Base-by-base conservation (phyloP, 2,329 filamentous ascomycete genomes). In the Arthrobotrys entomopaga region DNA sequence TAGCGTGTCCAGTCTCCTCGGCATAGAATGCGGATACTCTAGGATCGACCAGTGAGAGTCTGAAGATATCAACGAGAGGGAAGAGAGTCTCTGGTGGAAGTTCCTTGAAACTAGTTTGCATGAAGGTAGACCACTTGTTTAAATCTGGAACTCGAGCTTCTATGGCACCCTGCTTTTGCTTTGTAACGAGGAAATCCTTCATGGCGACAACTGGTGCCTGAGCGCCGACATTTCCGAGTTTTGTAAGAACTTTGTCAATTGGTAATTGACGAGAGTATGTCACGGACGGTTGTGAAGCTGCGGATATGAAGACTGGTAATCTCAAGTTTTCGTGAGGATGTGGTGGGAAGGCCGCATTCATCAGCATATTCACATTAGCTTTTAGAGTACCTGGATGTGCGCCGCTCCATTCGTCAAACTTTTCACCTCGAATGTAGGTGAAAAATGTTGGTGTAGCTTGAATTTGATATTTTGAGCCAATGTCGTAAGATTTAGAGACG, bases 361-460 rank as follows among this genome's bases (percentile, higher is more conserved):
- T 83, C 1, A 97, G 83, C 52, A 93, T 84, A 38, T 88, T 87
- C 11, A 96, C 85, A 71, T 93, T 95, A 15, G 86, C 86, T 60
- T 87, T 86, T 13, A 98, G 84, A 15, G 87, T 84, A 11, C 85
- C 84, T 1, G 87, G 85, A 79, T 93, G 89, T 0, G 91, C 91
- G 0, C 93, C 93, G 57, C 85, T 86, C 93, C 93, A 98, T 77
- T 90, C 86, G 75, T 92, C 89, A 56, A 91, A 87, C 79, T 94
- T 87, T 72, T 89, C 82, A 1, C 93, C 92, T 60, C 86, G 89
- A 7, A 94, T 82, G 79, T 93, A 96, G 0, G 92, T 94, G 79
- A 95, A 87, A 79, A 98, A 96, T 0, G 93, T 97, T 0, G 94
- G 94, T 0, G 93, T 97, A 2, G 90, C 90, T 1, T 87, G 85